Evolutionary conservation across 306 rosid species (phyloP).

Genomic region (Adenanthera pavonina): DNA sequence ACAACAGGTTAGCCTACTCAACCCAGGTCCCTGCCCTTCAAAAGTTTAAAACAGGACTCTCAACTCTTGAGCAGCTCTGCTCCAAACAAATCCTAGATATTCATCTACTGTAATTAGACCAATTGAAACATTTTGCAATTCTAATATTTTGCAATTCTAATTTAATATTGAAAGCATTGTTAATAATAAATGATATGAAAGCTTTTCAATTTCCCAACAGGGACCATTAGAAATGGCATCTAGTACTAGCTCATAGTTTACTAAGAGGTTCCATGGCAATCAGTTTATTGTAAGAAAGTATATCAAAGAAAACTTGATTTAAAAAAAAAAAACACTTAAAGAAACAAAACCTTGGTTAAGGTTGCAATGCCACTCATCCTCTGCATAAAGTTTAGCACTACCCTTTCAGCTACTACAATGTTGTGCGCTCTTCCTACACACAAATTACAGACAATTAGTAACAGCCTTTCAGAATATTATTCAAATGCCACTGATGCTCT

Average conservation of each 20-base stretch:
- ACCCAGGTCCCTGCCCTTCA: background rate
- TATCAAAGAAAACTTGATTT: background rate
- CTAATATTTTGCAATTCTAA: conserved; percentile 12
- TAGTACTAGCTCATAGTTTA: conserved; percentile 24
- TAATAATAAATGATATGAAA: conserved; percentile 5
- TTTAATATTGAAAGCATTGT: background rate
- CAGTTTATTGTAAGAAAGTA: conserved; percentile 1
- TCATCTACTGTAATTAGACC: conserved; percentile 1
- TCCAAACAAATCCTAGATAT: conserved; percentile 16
- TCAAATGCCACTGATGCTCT: conserved; percentile 24
- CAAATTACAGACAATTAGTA: conserved; percentile 28
- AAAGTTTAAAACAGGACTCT: background rate
- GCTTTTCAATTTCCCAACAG: conserved; percentile 12
- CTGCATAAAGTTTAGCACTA: conserved; percentile 93
- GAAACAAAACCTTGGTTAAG: conserved; percentile 70
- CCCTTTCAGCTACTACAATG: conserved; percentile 87
- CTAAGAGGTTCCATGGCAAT: background rate
- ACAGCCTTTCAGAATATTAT: conserved; percentile 34
- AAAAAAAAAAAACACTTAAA: background rate
- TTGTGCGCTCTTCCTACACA: conserved; percentile 78
- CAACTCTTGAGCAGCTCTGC: conserved; percentile 1
- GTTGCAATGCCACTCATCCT: conserved; percentile 99
- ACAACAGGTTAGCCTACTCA: background rate
- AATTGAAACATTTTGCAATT: conserved; percentile 25
- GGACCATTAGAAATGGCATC: conserved; percentile 14